Conservation (phyloP, 805 yeast species). For the Starmerella riodocensis region DNA sequence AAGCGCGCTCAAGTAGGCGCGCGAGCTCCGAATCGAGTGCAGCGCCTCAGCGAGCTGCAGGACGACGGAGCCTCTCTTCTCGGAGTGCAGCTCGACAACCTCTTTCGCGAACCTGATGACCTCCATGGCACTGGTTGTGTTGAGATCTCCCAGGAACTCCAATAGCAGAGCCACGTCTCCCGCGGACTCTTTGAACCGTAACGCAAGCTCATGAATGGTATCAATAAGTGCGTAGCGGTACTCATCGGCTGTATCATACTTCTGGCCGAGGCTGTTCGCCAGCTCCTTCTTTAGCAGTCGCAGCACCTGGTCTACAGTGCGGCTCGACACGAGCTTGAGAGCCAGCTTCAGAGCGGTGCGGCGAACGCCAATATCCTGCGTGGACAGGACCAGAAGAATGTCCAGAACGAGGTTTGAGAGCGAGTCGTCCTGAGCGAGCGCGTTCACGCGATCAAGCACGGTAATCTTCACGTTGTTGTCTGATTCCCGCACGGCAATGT, state of each 20-base stretch:
- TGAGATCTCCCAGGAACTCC: conserved; percentile 70
- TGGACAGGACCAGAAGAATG: conserved; percentile 67
- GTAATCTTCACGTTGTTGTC: conserved; percentile 91
- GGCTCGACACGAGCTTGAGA: conserved; percentile 63
- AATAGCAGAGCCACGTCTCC: conserved; percentile 74
- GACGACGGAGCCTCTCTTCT: conserved; percentile 53
- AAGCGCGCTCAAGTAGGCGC: conserved; percentile 81
- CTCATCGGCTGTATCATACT: conserved; percentile 64
- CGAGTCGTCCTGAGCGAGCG: conserved; percentile 66
- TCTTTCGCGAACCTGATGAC: conserved; percentile 87
- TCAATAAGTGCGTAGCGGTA: conserved; percentile 80
- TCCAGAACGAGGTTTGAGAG: conserved; percentile 76
- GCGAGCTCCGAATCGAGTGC: conserved; percentile 64
- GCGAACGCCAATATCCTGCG: conserved; percentile 86
- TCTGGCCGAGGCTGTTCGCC: conserved; percentile 49
- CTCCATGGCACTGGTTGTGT: conserved; percentile 74
- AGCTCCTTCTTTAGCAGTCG: conserved; percentile 85
- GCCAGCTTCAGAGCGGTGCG: conserved; percentile 74
- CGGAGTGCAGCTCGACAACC: conserved; percentile 83
- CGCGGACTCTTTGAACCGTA: conserved; percentile 80
- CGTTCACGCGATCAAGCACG: conserved; percentile 73
- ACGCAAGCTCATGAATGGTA: conserved; percentile 80
- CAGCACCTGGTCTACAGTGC: conserved; percentile 89
- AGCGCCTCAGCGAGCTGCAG: conserved; percentile 49
- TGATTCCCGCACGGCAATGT: conserved; percentile 80